Conservation (phyloP, 495 filamentous ascomycete genomes). For the Hapsidospora chrysogenum region DNA sequence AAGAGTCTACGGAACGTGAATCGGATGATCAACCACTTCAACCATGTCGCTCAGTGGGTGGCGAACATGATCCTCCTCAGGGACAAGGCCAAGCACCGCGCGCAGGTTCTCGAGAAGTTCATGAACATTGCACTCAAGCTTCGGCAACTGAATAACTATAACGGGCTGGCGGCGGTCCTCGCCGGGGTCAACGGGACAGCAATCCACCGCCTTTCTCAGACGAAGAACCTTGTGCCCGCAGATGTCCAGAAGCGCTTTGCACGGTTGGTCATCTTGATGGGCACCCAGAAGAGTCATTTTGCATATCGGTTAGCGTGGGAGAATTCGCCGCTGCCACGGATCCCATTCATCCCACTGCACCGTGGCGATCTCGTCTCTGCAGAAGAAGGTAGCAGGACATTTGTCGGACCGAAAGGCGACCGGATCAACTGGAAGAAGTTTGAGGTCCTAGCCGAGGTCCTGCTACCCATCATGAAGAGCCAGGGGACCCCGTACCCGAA, state of each 20-base stretch:
- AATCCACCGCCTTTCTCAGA: slow-evolving; percentile 72
- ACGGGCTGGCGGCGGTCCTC: slow-evolving; percentile 79
- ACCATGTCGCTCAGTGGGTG: slow-evolving; percentile 84
- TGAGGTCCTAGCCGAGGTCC: slow-evolving; percentile 83
- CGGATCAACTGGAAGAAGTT: slow-evolving; percentile 98
- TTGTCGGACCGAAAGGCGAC: slow-evolving; percentile 54
- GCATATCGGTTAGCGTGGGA: slow-evolving; percentile 94
- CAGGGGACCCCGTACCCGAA: slow-evolving; percentile 71
- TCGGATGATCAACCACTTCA: slow-evolving; percentile 90
- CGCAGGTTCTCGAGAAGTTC: slow-evolving; percentile 79
- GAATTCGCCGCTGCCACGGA: slow-evolving; percentile 75
- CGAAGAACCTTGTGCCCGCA: slow-evolving; percentile 54
- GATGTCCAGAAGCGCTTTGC: slow-evolving; percentile 67
- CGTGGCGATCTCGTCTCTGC: slow-evolving; percentile 78
- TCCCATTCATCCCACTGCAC: slow-evolving; percentile 89
- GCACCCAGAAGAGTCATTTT: slow-evolving; percentile 75
- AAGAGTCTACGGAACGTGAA: slow-evolving; percentile 73
- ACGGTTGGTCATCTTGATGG: slow-evolving; percentile 81
- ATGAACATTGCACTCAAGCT: slow-evolving; percentile 76
- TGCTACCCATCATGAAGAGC: slow-evolving; percentile 78
- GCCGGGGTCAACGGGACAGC: slow-evolving; percentile 83
- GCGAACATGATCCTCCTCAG: slow-evolving; percentile 81
- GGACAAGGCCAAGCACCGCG: slow-evolving; percentile 91
- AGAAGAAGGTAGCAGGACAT: slow-evolving; percentile 82
- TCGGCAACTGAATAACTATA: slow-evolving; percentile 91